Evolutionary conservation across 2,329 filamentous ascomycete genomes (phyloP).

Genomic region (Fragosphaeria purpurea): DNA sequence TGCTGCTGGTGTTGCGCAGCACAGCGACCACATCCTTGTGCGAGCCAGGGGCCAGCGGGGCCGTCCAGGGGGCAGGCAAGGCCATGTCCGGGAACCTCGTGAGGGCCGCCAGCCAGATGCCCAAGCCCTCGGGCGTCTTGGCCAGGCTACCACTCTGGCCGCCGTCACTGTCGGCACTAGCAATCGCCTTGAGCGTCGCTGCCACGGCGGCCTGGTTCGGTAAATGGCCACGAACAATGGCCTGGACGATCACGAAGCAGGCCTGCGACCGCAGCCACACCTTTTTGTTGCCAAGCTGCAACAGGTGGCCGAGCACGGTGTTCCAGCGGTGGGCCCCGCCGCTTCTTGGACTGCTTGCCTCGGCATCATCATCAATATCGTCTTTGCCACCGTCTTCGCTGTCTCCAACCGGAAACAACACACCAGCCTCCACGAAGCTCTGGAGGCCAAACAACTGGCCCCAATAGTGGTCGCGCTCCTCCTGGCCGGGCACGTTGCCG

Average conservation of each 20-base stretch:
- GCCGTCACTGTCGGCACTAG: conserved; percentile 29
- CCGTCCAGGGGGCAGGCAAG: conserved; percentile 65
- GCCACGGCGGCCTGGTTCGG: conserved; percentile 46
- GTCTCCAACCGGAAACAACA: conserved; percentile 44
- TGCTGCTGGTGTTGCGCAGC: conserved; percentile 63
- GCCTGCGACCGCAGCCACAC: conserved; percentile 85
- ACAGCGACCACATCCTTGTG: conserved; percentile 61
- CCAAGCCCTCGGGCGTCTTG: conserved; percentile 79
- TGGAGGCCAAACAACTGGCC: conserved; percentile 82
- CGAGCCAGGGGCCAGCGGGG: conserved; percentile 63
- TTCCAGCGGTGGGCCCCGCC: conserved; percentile 40
- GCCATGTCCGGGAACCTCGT: conserved; percentile 54
- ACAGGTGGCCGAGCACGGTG: conserved; percentile 59
- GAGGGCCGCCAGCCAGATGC: conserved; percentile 69
- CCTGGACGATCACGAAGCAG: conserved; percentile 69
- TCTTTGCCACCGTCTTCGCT: too few relatives aligned
- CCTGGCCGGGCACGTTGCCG: conserved; percentile 52
- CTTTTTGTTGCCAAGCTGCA: conserved; percentile 69
- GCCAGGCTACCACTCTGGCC: conserved; percentile 41
- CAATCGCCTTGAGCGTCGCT: conserved; percentile 49
- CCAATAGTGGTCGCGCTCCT: conserved; percentile 76
- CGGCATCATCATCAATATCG: background rate
- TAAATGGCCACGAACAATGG: conserved; percentile 47
- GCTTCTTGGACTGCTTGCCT: background rate
- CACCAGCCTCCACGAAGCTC: conserved; percentile 69